phyloP scores from a whole-genome alignment of 2,329 filamentous ascomycete species.

The Fusarium setosum region DNA sequence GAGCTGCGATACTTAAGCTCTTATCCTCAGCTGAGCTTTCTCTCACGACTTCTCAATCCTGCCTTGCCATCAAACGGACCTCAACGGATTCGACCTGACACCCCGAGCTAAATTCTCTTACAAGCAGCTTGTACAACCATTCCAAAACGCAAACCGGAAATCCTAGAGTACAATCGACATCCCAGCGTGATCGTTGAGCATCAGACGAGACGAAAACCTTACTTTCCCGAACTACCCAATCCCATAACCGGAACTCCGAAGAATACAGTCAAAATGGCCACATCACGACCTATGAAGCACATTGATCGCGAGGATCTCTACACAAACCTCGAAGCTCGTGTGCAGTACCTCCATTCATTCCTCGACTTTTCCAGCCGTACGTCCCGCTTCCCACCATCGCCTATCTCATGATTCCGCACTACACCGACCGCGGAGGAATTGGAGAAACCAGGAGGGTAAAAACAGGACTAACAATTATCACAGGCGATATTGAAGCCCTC shows the following conservation, averaged over 20 bases:
- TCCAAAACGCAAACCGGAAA: background rate
- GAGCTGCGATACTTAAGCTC: background rate
- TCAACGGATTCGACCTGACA: background rate
- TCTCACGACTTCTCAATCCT: background rate
- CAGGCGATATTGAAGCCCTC: slow-evolving; percentile 79
- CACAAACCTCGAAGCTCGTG: slow-evolving; percentile 74
- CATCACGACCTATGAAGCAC: slow-evolving; percentile 61
- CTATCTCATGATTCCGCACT: background rate
- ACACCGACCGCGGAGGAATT: background rate
- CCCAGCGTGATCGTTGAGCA: background rate
- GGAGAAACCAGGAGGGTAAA: background rate
- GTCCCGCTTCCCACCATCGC: slow-evolving; percentile 39
- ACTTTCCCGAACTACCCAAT: background rate
- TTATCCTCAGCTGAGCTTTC: slow-evolving; percentile 3
- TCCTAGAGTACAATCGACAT: too few relatives aligned
- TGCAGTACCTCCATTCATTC: slow-evolving; percentile 80
- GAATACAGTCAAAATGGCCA: slow-evolving; percentile 42
- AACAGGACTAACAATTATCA: slow-evolving; percentile 16
- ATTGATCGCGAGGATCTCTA: slow-evolving; percentile 78
- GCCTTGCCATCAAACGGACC: background rate
- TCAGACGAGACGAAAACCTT: background rate
- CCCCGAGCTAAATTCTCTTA: background rate
- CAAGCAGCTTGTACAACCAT: background rate
- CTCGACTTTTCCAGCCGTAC: slow-evolving; percentile 79
- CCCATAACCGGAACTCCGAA: background rate